These are phyloP conservation scores for Aegilops longissima DNA, from an alignment of 176 grass and related monocot species.

Conservation along the genomic window DNA sequence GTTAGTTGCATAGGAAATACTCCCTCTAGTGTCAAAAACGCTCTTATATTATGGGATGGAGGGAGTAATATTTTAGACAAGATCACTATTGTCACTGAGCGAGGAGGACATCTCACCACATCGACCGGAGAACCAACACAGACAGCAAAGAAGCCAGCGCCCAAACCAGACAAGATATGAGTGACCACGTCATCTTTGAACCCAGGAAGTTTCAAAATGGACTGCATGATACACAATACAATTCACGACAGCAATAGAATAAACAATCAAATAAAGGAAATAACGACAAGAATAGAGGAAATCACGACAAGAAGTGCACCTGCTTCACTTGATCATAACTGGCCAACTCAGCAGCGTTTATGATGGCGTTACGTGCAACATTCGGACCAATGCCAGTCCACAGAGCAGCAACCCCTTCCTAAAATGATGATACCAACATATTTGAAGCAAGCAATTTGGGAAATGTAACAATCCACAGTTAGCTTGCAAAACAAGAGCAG, in stretches of 20 bases:
- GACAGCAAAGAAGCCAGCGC: constrained; percentile 94
- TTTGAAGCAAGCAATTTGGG: not conserved
- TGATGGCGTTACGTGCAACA: constrained; percentile 80
- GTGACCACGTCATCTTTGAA: constrained; percentile 91
- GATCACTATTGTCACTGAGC: not conserved
- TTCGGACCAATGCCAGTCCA: constrained; percentile 90
- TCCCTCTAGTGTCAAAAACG: too few relatives aligned
- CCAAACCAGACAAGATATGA: constrained; percentile 84
- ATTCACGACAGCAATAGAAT: not conserved
- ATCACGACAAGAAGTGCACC: constrained; percentile 12
- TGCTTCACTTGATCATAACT: constrained; percentile 99
- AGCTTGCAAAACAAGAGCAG: not conserved
- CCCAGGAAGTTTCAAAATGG: constrained; percentile 87
- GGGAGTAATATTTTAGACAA: constrained; percentile 7
- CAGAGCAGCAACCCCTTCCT: constrained; percentile 75
- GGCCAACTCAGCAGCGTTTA: constrained; percentile 93
- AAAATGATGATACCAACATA: not conserved
- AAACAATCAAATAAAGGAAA: not conserved
- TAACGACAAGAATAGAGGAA: not conserved
- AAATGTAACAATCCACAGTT: not conserved
- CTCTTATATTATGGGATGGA: too few relatives aligned
- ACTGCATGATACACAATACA: constrained; percentile 37
- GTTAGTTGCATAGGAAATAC: not conserved
- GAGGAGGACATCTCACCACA: constrained; percentile 57
- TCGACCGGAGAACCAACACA: constrained; percentile 95